A percentile compares a stretch with the other conserved stretches of the same genome.
These are phyloP conservation scores for Colletotrichum abscissum DNA, from an alignment of 2,329 filamentous ascomycete species.

Conservation along the genomic window DNA sequence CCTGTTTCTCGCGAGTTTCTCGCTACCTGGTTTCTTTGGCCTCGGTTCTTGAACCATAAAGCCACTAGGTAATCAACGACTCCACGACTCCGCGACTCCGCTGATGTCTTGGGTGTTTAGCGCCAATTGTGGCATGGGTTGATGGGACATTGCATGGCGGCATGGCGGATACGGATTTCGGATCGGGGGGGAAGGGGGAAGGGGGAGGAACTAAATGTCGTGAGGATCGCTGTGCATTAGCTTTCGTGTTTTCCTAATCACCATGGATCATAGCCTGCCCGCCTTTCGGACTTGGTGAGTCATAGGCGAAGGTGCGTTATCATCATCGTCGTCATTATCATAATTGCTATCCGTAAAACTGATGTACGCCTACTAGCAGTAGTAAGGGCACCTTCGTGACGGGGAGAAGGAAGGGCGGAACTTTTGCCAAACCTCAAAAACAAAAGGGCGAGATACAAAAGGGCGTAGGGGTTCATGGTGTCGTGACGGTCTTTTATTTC, in stretches of 20 bases:
- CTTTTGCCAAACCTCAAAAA: background rate
- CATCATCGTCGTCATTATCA: background rate
- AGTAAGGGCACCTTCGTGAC: background rate
- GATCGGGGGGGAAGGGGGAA: background rate
- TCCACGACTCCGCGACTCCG: background rate
- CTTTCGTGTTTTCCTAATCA: background rate
- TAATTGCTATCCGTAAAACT: background rate
- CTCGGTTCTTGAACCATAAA: too few relatives aligned
- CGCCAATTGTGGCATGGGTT: background rate
- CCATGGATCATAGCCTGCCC: background rate
- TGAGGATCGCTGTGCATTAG: constrained; percentile 8
- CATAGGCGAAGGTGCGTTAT: background rate
- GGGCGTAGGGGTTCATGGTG: too few relatives aligned
- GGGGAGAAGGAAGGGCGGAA: background rate
- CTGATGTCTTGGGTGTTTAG: background rate
- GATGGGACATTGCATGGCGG: background rate
- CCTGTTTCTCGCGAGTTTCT: too few relatives aligned
- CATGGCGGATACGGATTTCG: constrained; percentile 1
- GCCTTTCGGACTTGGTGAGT: background rate
- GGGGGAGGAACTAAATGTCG: background rate
- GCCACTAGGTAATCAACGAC: too few relatives aligned
- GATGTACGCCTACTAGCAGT: background rate
- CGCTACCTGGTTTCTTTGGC: too few relatives aligned
- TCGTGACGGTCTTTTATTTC: too few relatives aligned
- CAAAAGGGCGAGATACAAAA: background rate